Conservation (phyloP, 805 yeast species). For the Kluyveromyces lactis region DNA sequence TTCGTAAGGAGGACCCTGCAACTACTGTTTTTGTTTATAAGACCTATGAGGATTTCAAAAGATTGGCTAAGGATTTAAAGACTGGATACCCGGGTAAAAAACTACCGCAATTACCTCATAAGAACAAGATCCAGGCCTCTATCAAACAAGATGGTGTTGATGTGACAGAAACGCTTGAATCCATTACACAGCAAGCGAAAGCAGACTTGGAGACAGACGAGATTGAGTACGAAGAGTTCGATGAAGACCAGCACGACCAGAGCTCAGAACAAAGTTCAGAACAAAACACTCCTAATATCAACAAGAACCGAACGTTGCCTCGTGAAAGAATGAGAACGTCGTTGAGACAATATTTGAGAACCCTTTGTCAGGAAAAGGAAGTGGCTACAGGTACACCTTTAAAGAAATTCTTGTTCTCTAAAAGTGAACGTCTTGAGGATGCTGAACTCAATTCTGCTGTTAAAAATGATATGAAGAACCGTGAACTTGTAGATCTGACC, state of each 20-base stretch:
- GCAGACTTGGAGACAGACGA: slow-evolving; percentile 7
- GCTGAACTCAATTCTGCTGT: slow-evolving; percentile 37
- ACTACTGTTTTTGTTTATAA: slow-evolving; percentile 44
- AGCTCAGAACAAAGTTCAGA: background rate
- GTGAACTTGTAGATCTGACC: slow-evolving; percentile 56
- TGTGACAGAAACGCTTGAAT: slow-evolving; percentile 3
- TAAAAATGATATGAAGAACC: slow-evolving; percentile 43
- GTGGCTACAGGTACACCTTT: slow-evolving; percentile 46
- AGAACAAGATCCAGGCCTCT: slow-evolving; percentile 35
- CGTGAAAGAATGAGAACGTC: slow-evolving; percentile 75
- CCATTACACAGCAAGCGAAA: slow-evolving; percentile 4
- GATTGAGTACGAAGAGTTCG: slow-evolving; percentile 19
- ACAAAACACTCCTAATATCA: background rate
- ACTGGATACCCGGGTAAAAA: slow-evolving; percentile 61
- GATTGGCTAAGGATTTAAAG: slow-evolving; percentile 44
- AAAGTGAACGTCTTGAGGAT: slow-evolving; percentile 20
- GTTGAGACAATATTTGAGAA: slow-evolving; percentile 61
- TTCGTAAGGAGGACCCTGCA: slow-evolving; percentile 28
- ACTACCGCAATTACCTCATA: slow-evolving; percentile 51
- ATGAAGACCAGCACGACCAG: background rate
- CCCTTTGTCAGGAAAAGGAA: slow-evolving; percentile 45
- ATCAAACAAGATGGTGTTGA: slow-evolving; percentile 4
- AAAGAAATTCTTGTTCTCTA: slow-evolving; percentile 38
- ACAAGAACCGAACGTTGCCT: slow-evolving; percentile 32
- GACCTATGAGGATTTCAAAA: slow-evolving; percentile 60